These are phyloP conservation scores for Aspergillus saccharolyticus DNA, from an alignment of 495 filamentous ascomycete species.

Conservation along the genomic window DNA sequence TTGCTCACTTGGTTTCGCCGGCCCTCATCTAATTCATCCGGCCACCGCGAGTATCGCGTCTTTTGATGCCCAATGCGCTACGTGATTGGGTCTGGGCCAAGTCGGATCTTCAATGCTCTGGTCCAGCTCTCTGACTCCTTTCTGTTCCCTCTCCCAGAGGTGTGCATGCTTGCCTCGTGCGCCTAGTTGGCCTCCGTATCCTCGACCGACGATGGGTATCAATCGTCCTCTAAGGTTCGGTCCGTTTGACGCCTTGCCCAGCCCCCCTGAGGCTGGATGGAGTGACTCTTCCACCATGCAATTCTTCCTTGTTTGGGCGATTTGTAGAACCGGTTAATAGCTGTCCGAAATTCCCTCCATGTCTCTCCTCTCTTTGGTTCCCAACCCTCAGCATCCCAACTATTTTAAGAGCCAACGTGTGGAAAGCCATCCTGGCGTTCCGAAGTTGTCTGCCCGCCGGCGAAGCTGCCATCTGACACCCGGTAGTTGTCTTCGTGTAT, in stretches of 20 bases:
- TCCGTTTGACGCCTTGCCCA: constrained; percentile 22
- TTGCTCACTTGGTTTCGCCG: constrained; percentile 1
- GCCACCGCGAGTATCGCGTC: constrained; percentile 20
- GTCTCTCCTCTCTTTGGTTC: constrained; percentile 9
- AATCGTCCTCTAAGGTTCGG: constrained; percentile 24
- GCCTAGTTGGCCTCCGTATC: constrained; percentile 13
- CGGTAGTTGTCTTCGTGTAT: constrained; percentile 33
- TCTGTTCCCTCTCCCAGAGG: constrained; percentile 15
- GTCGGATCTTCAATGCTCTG: constrained; percentile 24
- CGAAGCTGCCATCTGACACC: constrained; percentile 13
- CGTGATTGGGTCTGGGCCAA: constrained; percentile 28
- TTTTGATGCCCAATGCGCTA: constrained; percentile 44
- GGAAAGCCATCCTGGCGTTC: constrained; percentile 21
- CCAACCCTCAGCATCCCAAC: constrained; percentile 17
- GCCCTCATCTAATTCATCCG: constrained; percentile 14
- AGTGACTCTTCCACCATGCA: constrained; percentile 12
- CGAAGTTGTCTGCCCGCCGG: constrained; percentile 24
- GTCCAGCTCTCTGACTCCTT: constrained; percentile 19
- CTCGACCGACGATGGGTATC: constrained; percentile 27
- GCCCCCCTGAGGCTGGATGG: constrained; percentile 22
- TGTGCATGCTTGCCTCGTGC: constrained; percentile 20
- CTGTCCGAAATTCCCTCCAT: constrained; percentile 13
- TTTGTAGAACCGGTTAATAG: constrained; percentile 20
- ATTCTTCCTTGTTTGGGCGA: constrained; percentile 15
- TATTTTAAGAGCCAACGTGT: constrained; percentile 16